Base-by-base conservation (phyloP, 2,329 filamentous ascomycete species). In the Chalara sp. region DNA sequence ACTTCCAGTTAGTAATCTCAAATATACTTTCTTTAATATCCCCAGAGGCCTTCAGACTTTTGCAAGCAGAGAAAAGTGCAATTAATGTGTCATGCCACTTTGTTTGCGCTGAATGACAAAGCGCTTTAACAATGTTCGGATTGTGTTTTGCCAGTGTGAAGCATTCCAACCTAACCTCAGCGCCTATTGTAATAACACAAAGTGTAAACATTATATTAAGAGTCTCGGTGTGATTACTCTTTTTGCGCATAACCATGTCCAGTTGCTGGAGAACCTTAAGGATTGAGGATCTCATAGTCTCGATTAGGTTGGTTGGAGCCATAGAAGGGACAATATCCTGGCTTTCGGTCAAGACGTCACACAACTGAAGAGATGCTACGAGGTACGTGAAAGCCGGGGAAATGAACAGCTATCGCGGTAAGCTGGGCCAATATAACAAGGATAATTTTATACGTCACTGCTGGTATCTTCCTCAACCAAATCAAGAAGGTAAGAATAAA, bases 31-130 rank as follows among this genome's bases (percentile, higher is more conserved):
- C 49, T 31, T 44, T 32, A 29, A 51, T 51, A 43, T 47, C 44
- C 39, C 49, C 49, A 21, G 44, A 47, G 42, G 47, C 49, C 43
- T 51, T 51, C 5, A 51, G 30, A 47, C 47, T 33, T 51, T 51
- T 51, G 31, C 49, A 51, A 13, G 49, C 49, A 35, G 49, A 46
- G 37, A 51, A 51, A n/a, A 51, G 29, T 51, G 49, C 49, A 42
- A 51, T 47, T 12, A 51, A 33, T 21, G 49, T 51, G 39, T 51
- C 49, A n/a, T 51, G 49, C 49, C 49, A 51, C 28, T 44, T n/a
- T 31, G 43, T 51, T 43, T 51, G 49, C 29, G 47, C 49, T 1
- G 49, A 51, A 32, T 51, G 21, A 13, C 35, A 47, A 29, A 33
- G 13, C 33, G 6, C 5, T 37, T 35, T 6, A 28, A 51, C 13